Percentiles rank a stretch among this genome's conserved stretches.
Conservation (phyloP, 2,329 filamentous ascomycete genomes). For the Fusarium anthophilum region DNA sequence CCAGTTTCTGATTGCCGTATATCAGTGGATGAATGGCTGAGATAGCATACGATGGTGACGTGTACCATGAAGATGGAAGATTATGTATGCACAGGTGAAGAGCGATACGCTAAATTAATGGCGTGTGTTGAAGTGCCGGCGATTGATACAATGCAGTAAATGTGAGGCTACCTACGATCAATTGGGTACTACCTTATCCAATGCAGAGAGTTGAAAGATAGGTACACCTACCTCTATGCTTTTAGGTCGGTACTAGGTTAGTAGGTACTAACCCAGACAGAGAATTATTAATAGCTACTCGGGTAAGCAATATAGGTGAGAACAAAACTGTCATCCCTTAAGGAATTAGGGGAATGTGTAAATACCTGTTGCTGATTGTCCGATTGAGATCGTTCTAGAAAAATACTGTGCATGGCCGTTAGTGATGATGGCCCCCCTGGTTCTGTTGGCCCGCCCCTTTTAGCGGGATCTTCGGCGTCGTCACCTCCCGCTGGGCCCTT, state of each 20-base stretch:
- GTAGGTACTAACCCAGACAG: background rate
- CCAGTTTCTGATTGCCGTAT: slow-evolving; percentile 6
- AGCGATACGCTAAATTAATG: background rate
- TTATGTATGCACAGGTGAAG: background rate
- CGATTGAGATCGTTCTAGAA: background rate
- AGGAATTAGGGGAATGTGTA: background rate
- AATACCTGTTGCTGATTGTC: background rate
- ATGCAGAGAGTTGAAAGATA: background rate
- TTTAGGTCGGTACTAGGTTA: background rate
- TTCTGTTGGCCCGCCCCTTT: slow-evolving; percentile 21
- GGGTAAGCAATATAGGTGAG: background rate
- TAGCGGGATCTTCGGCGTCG: slow-evolving; percentile 37
- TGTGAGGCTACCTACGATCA: background rate
- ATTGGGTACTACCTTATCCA: background rate
- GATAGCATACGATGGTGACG: background rate
- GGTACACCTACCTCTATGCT: background rate
- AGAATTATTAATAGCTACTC: background rate
- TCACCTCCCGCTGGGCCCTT: slow-evolving; percentile 19
- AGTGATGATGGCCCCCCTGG: background rate
- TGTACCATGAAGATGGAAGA: background rate
- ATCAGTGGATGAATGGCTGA: background rate
- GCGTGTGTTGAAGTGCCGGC: background rate
- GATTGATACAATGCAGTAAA: background rate
- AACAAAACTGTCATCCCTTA: background rate
- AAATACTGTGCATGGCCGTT: background rate